A percentile compares a stretch with the other conserved stretches of the same genome.
Conservation (phyloP, 2,329 filamentous ascomycete genomes). For the Fusarium sp. region DNA sequence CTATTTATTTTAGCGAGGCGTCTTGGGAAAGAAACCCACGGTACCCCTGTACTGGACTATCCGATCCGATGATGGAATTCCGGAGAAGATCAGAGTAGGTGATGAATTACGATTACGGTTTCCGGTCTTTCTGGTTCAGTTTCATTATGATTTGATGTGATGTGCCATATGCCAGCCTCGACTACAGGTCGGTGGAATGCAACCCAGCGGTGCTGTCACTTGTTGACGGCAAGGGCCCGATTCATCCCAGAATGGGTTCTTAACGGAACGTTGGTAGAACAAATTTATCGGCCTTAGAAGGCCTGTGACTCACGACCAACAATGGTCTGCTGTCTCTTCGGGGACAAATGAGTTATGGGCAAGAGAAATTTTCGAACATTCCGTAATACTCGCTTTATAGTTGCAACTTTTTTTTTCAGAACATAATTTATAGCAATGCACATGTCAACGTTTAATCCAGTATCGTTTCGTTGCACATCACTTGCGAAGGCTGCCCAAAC, state of each 20-base stretch:
- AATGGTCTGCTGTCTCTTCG: conserved; percentile 44
- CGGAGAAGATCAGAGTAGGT: conserved; percentile 43
- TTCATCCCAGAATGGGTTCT: conserved; percentile 76
- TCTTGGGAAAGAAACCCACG: conserved; percentile 46
- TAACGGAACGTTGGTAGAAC: conserved; percentile 87
- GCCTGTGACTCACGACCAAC: conserved; percentile 48
- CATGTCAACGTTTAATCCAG: not conserved
- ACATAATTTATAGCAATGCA: not conserved
- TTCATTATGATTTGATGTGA: conserved; percentile 19
- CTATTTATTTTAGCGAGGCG: conserved; percentile 53
- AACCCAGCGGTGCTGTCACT: conserved; percentile 78
- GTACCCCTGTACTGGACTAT: conserved; percentile 31
- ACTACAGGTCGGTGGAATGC: conserved; percentile 12
- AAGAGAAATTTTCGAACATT: conserved; percentile 59
- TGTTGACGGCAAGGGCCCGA: conserved; percentile 78
- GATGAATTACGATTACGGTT: conserved; percentile 43
- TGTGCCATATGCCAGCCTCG: conserved; percentile 4
- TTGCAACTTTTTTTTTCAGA: not conserved
- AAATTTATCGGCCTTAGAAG: conserved; percentile 55
- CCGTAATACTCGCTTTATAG: not conserved
- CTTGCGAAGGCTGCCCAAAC: not conserved
- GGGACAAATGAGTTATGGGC: conserved; percentile 52
- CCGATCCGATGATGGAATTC: conserved; percentile 26
- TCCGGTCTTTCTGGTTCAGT: conserved; percentile 24
- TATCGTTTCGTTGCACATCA: not conserved